Evolutionary conservation across 345 rosid species (phyloP).

Genomic region (Hypericum perforatum): DNA sequence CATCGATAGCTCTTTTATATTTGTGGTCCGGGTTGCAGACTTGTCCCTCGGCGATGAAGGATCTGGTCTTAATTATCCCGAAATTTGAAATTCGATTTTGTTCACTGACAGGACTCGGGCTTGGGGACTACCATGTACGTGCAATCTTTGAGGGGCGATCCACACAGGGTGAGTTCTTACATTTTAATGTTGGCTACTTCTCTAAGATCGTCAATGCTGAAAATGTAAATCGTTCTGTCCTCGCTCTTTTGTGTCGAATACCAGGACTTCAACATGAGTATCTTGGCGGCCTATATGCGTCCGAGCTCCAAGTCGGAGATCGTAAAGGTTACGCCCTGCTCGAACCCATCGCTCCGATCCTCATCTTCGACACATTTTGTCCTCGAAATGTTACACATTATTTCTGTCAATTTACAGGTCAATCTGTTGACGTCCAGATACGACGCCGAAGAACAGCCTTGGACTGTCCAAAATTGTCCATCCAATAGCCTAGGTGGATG

Average conservation of each 20-base stretch:
- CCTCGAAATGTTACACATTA: slow-evolving; percentile 2
- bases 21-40: too few relatives aligned
- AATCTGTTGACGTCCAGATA: slow-evolving; percentile 61
- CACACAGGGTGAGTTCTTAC: slow-evolving; percentile 58
- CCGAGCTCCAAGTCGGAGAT: slow-evolving; percentile 79
- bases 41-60: too few relatives aligned
- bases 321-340: slow-evolving; percentile 51
- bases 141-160: slow-evolving; percentile 92
- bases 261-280: slow-evolving; percentile 90
- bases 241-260: too few relatives aligned
- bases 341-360: too few relatives aligned
- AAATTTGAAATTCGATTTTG: too few relatives aligned
- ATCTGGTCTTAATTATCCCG: too few relatives aligned
- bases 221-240: too few relatives aligned
- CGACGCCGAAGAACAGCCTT: slow-evolving; percentile 30
- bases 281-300: slow-evolving; percentile 68
- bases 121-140: slow-evolving; percentile 65
- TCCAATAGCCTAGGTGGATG: slow-evolving; percentile 65
- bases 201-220: not conserved
- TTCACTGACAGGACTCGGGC: slow-evolving; percentile 43
- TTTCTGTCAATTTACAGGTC: slow-evolving; percentile 38
- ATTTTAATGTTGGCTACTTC: not conserved
- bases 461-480: slow-evolving; percentile 21
- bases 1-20: too few relatives aligned
- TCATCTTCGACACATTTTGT: not conserved